phyloP scores from a whole-genome alignment of 768 basidiomycete genomes.

The Stropharia rugosoannulata region DNA sequence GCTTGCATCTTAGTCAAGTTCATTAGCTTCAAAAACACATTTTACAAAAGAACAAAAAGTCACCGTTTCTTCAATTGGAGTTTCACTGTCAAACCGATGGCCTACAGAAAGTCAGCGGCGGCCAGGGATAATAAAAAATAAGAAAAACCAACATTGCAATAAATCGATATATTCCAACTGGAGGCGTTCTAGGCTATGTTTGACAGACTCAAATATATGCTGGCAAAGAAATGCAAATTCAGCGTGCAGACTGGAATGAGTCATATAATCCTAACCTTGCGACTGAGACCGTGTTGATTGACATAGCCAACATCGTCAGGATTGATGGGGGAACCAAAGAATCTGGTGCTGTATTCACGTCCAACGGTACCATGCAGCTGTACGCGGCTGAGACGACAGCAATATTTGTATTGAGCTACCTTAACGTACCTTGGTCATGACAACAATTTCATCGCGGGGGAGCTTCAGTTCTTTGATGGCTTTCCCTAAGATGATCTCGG shows the following conservation, averaged over 20 bases:
- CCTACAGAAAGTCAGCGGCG: constrained; percentile 29
- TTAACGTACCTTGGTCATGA: constrained; percentile 66
- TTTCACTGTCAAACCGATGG: constrained; percentile 56
- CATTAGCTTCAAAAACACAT: background rate
- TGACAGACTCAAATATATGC: constrained; percentile 74
- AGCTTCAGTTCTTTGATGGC: constrained; percentile 65
- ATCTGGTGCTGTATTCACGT: constrained; percentile 19
- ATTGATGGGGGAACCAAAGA: constrained; percentile 9
- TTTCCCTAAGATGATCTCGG: constrained; percentile 69
- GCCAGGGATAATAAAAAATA: background rate
- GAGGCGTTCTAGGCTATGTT: constrained; percentile 60
- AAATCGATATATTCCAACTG: constrained; percentile 79
- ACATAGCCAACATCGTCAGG: constrained; percentile 47
- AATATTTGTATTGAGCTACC: background rate
- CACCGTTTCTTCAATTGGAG: constrained; percentile 59
- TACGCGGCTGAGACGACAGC: constrained; percentile 2
- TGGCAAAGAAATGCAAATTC: constrained; percentile 21
- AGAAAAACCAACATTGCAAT: constrained; percentile 51
- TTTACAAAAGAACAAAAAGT: background rate
- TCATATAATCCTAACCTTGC: constrained; percentile 22
- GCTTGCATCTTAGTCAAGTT: constrained; percentile 55
- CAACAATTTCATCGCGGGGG: constrained; percentile 74
- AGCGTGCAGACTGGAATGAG: constrained; percentile 6
- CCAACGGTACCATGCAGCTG: constrained; percentile 41
- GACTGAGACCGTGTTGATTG: constrained; percentile 50